Evolutionary conservation across 2,329 filamentous ascomycete genomes (phyloP).

Genomic region (Trichoderma arundinaceum): DNA sequence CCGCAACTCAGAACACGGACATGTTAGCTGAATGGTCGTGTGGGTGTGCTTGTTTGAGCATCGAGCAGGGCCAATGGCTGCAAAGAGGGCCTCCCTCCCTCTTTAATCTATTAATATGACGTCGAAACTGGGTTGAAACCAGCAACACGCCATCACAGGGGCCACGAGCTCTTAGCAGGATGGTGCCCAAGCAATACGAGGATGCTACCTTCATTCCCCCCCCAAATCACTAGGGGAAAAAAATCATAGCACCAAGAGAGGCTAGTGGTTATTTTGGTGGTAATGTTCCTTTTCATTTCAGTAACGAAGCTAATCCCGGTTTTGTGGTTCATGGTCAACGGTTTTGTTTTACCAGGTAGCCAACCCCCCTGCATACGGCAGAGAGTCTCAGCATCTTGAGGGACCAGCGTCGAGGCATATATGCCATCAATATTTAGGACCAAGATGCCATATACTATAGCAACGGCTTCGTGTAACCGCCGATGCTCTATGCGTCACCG

Average conservation of each 20-base stretch:
- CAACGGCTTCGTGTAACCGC: background rate
- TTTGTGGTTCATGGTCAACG: background rate
- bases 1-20: too few relatives aligned
- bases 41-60: background rate
- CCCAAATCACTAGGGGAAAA: background rate
- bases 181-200: constrained; percentile 23
- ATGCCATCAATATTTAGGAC: background rate
- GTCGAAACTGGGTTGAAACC: constrained; percentile 27
- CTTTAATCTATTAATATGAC: constrained; percentile 4
- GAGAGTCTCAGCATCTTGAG: too few relatives aligned
- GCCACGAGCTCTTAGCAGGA: constrained; percentile 9
- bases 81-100: constrained; percentile 2
- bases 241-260: background rate
- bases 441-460: background rate
- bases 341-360: background rate
- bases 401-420: too few relatives aligned
- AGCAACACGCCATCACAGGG: constrained; percentile 21
- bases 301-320: background rate
- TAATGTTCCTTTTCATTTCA: constrained; percentile 1
- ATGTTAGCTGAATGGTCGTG: too few relatives aligned
- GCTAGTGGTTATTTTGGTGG: background rate
- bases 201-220: background rate
- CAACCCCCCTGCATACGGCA: background rate
- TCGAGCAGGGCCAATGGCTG: background rate
- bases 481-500: background rate